Evolutionary conservation across 352 stramenopile genomes (phyloP), one percentile per base, ranked within the genome.

Genomic region (Pseudoperonospora humuli): DNA sequence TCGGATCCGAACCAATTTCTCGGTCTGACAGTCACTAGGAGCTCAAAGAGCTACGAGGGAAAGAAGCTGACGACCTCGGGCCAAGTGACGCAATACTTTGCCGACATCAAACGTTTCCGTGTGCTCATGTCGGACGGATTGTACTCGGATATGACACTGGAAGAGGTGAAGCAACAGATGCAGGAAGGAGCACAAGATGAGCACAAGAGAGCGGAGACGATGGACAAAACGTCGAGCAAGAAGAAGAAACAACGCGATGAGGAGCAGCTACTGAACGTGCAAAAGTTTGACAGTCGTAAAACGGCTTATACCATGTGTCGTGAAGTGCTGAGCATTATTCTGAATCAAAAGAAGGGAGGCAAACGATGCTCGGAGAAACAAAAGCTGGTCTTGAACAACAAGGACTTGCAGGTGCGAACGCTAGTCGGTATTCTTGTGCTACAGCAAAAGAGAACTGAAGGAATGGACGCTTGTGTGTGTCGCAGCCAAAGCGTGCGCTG

Each of bases 351-450:
- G 36, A 64, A 57, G 13, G 57, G 75, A 34, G 64, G 65, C 29
- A 65, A 65, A 37, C 38, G 60, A 28, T 61, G 60, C 18, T 67
- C 67, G 1, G 71, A 84, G 34, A 79, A 83, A 54, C 75, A 84
- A 35, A 53, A 68, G 11, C 44, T 61, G 3, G 47, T 79, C 4
- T 41, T 86, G n/a, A 63, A 61, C 40, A 86, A 86, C 48, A 69
- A 79, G 33, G 74, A 84, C 32, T 47, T 86, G 18, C 65, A 78
- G 55, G 68, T 76, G 28, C 24, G 31, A 9, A 18, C 21, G 14
- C 13, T 10, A 15, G 31, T 18, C 7, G 3, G 4, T 27, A 7
- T 26, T 35, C 25, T 33, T 33, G 28, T 41, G 3, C n/a, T n/a
- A n/a, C n/a, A n/a, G n/a, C n/a, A n/a, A n/a, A n/a, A n/a, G n/a